Base-by-base conservation (phyloP, 1,284 basidiomycete genomes). In the Dichomitus squalens region DNA sequence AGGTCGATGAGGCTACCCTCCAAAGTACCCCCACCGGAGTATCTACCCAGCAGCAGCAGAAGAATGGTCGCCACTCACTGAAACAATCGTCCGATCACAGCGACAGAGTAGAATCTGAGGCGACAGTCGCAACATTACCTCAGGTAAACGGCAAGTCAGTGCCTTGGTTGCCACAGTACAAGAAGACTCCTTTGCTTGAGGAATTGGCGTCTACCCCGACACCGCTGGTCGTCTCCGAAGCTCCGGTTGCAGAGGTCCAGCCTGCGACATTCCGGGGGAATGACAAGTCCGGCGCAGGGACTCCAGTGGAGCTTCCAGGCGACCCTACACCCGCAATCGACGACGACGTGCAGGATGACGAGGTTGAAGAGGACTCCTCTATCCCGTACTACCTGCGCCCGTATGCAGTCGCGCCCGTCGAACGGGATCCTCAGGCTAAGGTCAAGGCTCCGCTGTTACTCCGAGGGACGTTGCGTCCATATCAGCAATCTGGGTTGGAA, bases 401-500 rank as follows among this genome's bases (percentile, higher is more conserved):
- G 0, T 91, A 83, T 60, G 85, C 88, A 12, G 86, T 88, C 25
- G 81, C 86, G 2, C 84, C 83, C 2, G 81, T 90, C 4, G 78
- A 86, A 21, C 88, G 87, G 84, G 77, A 86, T 57, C 70, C 81
- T 6, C 74, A 82, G 51, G 66, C 75, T 51, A 82, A 82, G 68
- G 75, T 96, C 38, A 85, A 81, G 39, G 83, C 88, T 9, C 95
- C 96, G 0, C 83, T 93, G 53, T 79, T 98, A 7, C 79, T 98
- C 2, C 88, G 96, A 12, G 96, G 95, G 0, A 85, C 85, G 2
- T 79, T 99, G 36, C 88, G 96, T 18, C 95, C 95, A 1, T 99
- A 99, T 70, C 96, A 99, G 70, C 93, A 96, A 64, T 85, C 90
- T 12, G 96, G 96, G 0, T 75, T 98, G 51, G 95, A 98, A 68